These are phyloP conservation scores for Phytophthora citricola DNA, from an alignment of 352 stramenopile genomes.

Conservation along the genomic window DNA sequence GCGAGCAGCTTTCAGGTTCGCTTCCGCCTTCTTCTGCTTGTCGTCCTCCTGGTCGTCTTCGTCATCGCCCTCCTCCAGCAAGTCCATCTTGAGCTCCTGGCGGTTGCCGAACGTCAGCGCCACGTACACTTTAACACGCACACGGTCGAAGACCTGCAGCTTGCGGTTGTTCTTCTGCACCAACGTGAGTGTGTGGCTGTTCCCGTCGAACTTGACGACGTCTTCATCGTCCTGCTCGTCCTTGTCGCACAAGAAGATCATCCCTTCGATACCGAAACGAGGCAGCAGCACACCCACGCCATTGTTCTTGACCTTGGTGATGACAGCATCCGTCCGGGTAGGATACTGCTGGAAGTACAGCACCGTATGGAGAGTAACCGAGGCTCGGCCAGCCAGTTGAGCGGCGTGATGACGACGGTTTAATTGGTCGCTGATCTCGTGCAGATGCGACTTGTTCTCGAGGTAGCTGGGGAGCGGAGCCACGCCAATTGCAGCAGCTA, in stretches of 20 bases:
- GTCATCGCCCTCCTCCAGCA: constrained; percentile 55
- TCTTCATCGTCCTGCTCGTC: constrained; percentile 66
- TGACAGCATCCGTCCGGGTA: constrained; percentile 90
- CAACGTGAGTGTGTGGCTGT: constrained; percentile 65
- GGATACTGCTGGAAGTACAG: constrained; percentile 96
- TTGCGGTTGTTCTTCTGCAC: constrained; percentile 55
- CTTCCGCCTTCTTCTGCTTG: constrained; percentile 39
- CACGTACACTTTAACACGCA: constrained; percentile 84
- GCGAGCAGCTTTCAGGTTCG: constrained; percentile 31
- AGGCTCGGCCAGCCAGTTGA: constrained; percentile 96
- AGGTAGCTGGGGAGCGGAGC: constrained; percentile 94
- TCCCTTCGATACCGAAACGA: constrained; percentile 98
- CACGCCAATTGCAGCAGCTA: constrained; percentile 97
- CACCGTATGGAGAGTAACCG: constrained; percentile 97
- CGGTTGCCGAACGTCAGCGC: constrained; percentile 80
- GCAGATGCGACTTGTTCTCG: constrained; percentile 93
- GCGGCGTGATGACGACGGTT: constrained; percentile 97
- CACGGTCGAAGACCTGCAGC: constrained; percentile 83
- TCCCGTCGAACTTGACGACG: constrained; percentile 60
- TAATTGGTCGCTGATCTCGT: constrained; percentile 97
- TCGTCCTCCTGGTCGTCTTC: constrained; percentile 25
- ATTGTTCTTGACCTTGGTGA: constrained; percentile 96
- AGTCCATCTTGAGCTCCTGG: constrained; percentile 87
- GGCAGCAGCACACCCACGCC: constrained; percentile 97
- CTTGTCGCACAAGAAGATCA: constrained; percentile 90